Evolutionary conservation across 805 yeast genomes (phyloP).

Genomic region (Ogataea pini): DNA sequence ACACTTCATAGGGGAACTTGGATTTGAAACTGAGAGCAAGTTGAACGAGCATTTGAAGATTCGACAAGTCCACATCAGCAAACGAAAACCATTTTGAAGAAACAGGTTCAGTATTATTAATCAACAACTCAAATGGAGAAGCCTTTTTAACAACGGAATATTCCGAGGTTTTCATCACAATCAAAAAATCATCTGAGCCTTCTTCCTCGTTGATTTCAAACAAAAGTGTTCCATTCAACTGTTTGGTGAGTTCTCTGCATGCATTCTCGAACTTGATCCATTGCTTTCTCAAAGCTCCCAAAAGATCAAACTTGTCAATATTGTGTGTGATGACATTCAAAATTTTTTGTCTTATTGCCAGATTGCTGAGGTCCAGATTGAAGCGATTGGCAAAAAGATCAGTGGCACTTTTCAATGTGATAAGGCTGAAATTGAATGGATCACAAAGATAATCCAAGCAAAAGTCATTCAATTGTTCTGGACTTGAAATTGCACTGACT

Average conservation of each 20-base stretch:
- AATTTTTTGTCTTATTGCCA: constrained; percentile 38
- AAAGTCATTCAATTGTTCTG: constrained; percentile 34
- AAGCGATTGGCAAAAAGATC: constrained; percentile 18
- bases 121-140: constrained; percentile 37
- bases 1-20: constrained; percentile 39
- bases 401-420: constrained; percentile 51
- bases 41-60: constrained; percentile 28
- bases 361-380: constrained; percentile 9
- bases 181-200: constrained; percentile 27
- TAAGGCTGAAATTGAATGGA: constrained; percentile 47
- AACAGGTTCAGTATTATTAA: constrained; percentile 25
- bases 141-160: constrained; percentile 38
- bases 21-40: constrained; percentile 39
- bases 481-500: constrained; percentile 9
- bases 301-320: constrained; percentile 36
- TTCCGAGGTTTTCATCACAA: constrained; percentile 38
- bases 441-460: constrained; percentile 50
- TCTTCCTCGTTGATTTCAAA: constrained; percentile 41
- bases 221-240: constrained; percentile 59
- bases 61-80: constrained; percentile 7
- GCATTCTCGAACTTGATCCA: constrained; percentile 72
- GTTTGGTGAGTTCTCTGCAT: constrained; percentile 68
- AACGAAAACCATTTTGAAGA: constrained; percentile 9
- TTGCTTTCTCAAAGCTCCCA: constrained; percentile 45
- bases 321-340: constrained; percentile 27